Evolutionary conservation across 2,329 filamentous ascomycete species (phyloP), one percentile per base, ranked within the genome.

Genomic region (Tolypocladium endophyticum): DNA sequence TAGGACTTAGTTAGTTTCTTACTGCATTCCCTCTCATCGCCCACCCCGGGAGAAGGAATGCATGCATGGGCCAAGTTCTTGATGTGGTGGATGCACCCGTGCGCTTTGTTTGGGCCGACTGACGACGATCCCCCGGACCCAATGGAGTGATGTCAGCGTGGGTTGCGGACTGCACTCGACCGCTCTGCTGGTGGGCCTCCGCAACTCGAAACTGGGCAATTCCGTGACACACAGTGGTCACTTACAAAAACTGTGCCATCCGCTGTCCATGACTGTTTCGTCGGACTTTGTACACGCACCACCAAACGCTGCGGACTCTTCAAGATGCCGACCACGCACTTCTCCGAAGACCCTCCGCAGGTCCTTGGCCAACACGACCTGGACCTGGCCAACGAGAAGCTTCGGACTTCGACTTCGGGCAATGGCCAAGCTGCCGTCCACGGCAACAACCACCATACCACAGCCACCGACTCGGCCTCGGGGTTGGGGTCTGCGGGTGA

Each of bases 321-420:
- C 59, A 63, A 33, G n/a, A 72, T 72, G 70, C 65, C 69, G 25
- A 66, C 66, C 54, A 66, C 70, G 18, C 71, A 73, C 36, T 72
- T 74, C 60, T 69, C 71, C 5, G 68, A 73, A 16, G 74, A 76
- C 41, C 70, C 71, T 28, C 70, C 73, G 0, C 69, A 72, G 71
- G 69, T 76, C 64, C 71, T 75, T 28, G 70, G 73, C 45, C 67
- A 70, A 12, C 57, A 62, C 14, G 73, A 75, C 38, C 68, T 75
- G 20, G 66, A 71, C 28, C 60, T 71, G 30, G 72, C 74, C 64
- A 74, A 75, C 59, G 67, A 68, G n/a, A 69, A 68, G 60, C 71
- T 75, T 11, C 65, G 82, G 28, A 57, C 61, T 2, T 65, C 69
- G 16, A 61, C 57, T 25, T 61, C 64, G n/a, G 59, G 50, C 30